Conservation (phyloP, 305 asterid genomes). For the Fraxinus floribunda region DNA sequence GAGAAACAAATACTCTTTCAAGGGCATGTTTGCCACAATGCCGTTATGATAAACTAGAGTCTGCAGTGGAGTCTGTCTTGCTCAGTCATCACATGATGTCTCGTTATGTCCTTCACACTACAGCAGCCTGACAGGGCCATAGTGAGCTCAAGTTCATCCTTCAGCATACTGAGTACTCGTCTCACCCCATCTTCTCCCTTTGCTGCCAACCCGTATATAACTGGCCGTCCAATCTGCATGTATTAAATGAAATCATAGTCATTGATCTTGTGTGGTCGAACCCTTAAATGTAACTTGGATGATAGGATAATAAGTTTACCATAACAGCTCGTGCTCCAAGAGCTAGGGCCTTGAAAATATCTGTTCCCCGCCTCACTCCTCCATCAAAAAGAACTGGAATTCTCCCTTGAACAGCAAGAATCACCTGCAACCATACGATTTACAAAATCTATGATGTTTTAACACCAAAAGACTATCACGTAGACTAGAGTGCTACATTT, state of each 20-base stretch:
- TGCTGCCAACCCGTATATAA: conserved; percentile 54
- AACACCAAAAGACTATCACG: background rate
- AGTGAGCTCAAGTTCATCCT: conserved; percentile 57
- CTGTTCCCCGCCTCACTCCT: conserved; percentile 71
- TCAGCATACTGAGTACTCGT: conserved; percentile 50
- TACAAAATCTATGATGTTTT: background rate
- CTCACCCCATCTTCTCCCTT: conserved; percentile 55
- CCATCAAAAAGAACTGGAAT: conserved; percentile 61
- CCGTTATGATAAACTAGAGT: conserved; percentile 27
- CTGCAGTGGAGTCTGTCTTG: conserved; percentile 33
- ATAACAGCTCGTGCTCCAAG: conserved; percentile 67
- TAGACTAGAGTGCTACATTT: background rate
- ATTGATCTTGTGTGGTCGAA: background rate
- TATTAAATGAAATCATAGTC: background rate
- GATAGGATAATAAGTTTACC: conserved; percentile 25
- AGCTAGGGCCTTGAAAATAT: conserved; percentile 75
- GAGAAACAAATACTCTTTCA: background rate
- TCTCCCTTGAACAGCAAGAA: conserved; percentile 59
- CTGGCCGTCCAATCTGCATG: conserved; percentile 58
- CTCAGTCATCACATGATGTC: conserved; percentile 48
- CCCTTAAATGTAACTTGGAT: background rate
- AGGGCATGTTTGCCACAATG: background rate
- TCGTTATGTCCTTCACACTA: conserved; percentile 43
- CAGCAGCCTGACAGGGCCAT: conserved; percentile 69
- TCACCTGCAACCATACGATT: conserved; percentile 42